These are phyloP conservation scores for Thelonectria olida DNA, from an alignment of 2,329 filamentous ascomycete genomes.

Conservation along the genomic window DNA sequence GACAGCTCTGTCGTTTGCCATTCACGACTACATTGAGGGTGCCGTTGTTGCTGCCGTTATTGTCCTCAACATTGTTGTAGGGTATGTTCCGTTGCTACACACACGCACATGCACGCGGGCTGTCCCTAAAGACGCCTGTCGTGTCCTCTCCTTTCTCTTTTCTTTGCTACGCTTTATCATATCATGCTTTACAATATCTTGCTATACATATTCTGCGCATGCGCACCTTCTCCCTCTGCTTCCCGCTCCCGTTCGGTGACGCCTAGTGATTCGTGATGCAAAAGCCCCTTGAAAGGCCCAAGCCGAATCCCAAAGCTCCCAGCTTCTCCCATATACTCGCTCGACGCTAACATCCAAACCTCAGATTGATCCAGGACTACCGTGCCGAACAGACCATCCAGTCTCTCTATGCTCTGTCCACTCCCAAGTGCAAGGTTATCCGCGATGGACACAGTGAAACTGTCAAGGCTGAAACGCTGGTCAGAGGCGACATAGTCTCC, in stretches of 20 bases:
- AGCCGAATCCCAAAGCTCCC: conserved; percentile 41
- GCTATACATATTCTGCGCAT: conserved; percentile 31
- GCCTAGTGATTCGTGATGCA: conserved; percentile 37
- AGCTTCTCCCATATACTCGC: conserved; percentile 26
- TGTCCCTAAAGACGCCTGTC: conserved; percentile 10
- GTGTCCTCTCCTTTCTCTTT: conserved; percentile 27
- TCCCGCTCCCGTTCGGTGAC: conserved; percentile 37
- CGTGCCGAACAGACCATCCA: conserved; percentile 70
- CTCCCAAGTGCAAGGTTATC: conserved; percentile 67
- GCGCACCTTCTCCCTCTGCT: conserved; percentile 25
- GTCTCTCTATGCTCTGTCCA: conserved; percentile 66
- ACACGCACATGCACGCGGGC: not conserved
- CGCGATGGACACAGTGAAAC: conserved; percentile 61
- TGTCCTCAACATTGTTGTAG: conserved; percentile 73
- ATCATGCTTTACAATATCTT: conserved; percentile 30
- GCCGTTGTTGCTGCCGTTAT: conserved; percentile 72
- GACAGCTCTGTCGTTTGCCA: conserved; percentile 75
- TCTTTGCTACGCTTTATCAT: conserved; percentile 3
- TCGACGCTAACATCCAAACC: conserved; percentile 37
- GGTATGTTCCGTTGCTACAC: conserved; percentile 53
- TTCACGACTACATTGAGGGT: conserved; percentile 71
- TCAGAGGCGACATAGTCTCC: conserved; percentile 72
- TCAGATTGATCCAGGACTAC: conserved; percentile 67
- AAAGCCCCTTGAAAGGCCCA: conserved; percentile 39
- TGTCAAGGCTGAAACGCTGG: conserved; percentile 65